phyloP scores from a whole-genome alignment of 2,329 filamentous ascomycete species.

The Pleurostoma richardsiae region DNA sequence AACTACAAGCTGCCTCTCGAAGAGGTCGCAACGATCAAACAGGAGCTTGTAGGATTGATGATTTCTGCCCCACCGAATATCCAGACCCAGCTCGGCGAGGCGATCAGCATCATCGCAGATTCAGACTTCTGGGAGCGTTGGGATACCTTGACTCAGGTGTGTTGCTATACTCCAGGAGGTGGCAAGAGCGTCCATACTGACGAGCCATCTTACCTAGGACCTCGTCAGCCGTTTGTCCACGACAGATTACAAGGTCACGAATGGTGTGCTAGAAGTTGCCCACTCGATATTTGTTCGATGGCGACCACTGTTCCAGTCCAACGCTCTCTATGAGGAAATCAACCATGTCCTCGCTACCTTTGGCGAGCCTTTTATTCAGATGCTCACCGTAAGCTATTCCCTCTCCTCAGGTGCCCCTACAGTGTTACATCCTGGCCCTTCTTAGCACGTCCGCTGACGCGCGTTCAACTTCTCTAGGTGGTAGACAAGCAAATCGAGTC shows the following conservation, averaged over 20 bases:
- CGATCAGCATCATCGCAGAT: slow-evolving; percentile 94
- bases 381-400: slow-evolving; percentile 59
- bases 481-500: slow-evolving; percentile 69
- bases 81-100: slow-evolving; percentile 91
- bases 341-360: slow-evolving; percentile 91
- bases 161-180: slow-evolving; percentile 12
- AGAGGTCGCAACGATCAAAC: slow-evolving; percentile 88
- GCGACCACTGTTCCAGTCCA: slow-evolving; percentile 88
- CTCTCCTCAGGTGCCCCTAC: not conserved
- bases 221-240: slow-evolving; percentile 82
- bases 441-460: not conserved
- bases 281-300: slow-evolving; percentile 97
- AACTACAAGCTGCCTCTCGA: slow-evolving; percentile 79
- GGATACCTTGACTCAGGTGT: slow-evolving; percentile 86
- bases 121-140: slow-evolving; percentile 96
- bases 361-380: slow-evolving; percentile 72
- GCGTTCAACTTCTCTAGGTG: slow-evolving; percentile 35
- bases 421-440: slow-evolving; percentile 7
- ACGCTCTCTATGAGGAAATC: slow-evolving; percentile 91
- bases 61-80: slow-evolving; percentile 82
- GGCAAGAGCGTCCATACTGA: too few relatives aligned
- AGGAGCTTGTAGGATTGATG: slow-evolving; percentile 94
- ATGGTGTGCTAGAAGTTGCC: slow-evolving; percentile 92
- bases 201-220: slow-evolving; percentile 46
- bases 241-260: slow-evolving; percentile 78